These are phyloP conservation scores for Allium fistulosum DNA, from an alignment of 106 monocot genomes.

Conservation along the genomic window DNA sequence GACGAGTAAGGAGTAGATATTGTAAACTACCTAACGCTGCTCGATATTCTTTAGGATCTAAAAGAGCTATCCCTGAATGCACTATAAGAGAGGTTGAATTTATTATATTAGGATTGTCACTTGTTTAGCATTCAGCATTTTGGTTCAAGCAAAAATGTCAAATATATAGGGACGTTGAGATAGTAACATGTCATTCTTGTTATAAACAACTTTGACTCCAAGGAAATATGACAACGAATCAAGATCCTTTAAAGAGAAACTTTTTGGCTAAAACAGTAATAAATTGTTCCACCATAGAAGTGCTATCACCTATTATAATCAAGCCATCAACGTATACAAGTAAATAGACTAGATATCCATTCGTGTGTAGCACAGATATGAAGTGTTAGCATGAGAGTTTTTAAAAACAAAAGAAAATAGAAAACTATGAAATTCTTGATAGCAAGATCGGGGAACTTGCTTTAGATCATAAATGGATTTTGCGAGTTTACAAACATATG, in stretches of 20 bases:
- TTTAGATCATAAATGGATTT: no score
- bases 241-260: background rate
- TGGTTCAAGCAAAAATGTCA: background rate
- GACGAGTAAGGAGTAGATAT: background rate
- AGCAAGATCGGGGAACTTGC: no score
- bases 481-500: no score
- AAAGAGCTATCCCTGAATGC: background rate
- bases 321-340: no score
- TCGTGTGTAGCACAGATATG: no score
- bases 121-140: background rate
- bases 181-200: background rate
- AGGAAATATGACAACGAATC: background rate
- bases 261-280: no score
- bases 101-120: background rate
- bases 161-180: background rate
- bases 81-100: background rate
- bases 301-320: no score
- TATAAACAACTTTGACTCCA: background rate
- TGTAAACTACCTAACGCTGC: background rate
- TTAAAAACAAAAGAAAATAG: no score
- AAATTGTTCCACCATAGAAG: no score
- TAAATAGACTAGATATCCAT: no score
- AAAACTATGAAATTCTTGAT: no score
- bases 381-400: no score
- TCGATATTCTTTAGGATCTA: background rate